Evolutionary conservation across 345 rosid genomes (phyloP).

Genomic region (Linum lewisii): DNA sequence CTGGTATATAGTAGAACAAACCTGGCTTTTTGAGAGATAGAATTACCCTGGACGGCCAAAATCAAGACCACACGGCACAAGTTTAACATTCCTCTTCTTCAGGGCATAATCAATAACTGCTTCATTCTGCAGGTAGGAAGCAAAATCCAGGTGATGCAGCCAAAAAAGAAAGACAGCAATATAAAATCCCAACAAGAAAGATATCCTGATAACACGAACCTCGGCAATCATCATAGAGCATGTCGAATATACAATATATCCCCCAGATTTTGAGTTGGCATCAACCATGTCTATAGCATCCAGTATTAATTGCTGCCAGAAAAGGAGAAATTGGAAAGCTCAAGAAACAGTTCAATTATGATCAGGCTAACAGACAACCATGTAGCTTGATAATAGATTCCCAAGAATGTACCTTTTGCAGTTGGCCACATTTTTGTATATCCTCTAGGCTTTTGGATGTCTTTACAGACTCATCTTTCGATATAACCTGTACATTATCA

Average conservation of each 20-base stretch:
- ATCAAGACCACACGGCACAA: conserved; percentile 84
- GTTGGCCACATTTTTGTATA: conserved; percentile 59
- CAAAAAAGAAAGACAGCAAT: not conserved
- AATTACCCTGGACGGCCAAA: conserved; percentile 83
- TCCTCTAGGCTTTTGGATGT: conserved; percentile 74
- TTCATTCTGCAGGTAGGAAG: conserved; percentile 63
- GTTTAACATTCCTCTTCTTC: conserved; percentile 77
- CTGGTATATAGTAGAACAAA: not conserved
- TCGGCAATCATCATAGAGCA: conserved; percentile 86
- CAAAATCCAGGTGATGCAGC: conserved; percentile 5
- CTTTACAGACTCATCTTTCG: conserved; percentile 91
- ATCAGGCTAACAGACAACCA: not conserved
- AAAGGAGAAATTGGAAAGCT: not conserved
- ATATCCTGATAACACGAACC: conserved; percentile 52
- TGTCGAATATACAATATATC: conserved; percentile 86
- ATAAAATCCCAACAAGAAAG: conserved; percentile 5
- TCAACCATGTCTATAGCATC: conserved; percentile 92
- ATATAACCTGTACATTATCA: conserved; percentile 34
- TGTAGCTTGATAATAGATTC: not conserved
- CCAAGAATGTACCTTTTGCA: conserved; percentile 70
- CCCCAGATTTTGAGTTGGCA: conserved; percentile 80
- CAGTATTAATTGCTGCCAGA: conserved; percentile 68
- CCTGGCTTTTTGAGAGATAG: conserved; percentile 1
- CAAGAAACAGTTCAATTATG: not conserved
- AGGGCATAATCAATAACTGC: conserved; percentile 86